Percentiles rank a stretch among this genome's conserved stretches.
Conservation (phyloP, 106 monocot genomes). For the Acorus calamus region DNA sequence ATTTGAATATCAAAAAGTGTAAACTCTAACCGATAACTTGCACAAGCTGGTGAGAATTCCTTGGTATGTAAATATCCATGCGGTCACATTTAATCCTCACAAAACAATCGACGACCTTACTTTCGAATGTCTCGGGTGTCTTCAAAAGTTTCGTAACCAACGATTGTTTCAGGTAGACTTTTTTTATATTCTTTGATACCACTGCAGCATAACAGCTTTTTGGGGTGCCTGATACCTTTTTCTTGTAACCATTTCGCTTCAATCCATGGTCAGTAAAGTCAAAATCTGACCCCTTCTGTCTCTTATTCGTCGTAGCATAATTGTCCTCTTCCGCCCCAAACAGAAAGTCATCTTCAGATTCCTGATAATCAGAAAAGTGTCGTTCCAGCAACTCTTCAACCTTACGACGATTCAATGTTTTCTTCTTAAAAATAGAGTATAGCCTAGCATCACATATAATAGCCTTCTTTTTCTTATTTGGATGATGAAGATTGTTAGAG, state of each 20-base stretch:
- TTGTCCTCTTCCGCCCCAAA: conserved; percentile 37
- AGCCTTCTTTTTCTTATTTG: conserved; percentile 45
- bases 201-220: conserved; percentile 50
- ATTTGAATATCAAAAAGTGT: too few relatives aligned
- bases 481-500: conserved; percentile 49
- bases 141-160: conserved; percentile 49
- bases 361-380: conserved; percentile 45
- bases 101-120: conserved; percentile 69
- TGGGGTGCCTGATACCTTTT: conserved; percentile 11
- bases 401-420: conserved; percentile 38
- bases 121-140: conserved; percentile 47
- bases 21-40: conserved; percentile 50
- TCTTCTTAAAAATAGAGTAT: conserved; percentile 47
- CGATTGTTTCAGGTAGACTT: conserved; percentile 54
- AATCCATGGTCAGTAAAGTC: conserved; percentile 8
- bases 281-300: conserved; percentile 9
- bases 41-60: conserved; percentile 45
- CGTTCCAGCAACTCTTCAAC: conserved; percentile 42
- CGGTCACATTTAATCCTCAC: conserved; percentile 69
- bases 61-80: conserved; percentile 28
- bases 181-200: conserved; percentile 48
- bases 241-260: conserved; percentile 7
- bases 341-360: conserved; percentile 16
- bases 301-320: conserved; percentile 15
- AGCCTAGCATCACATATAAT: conserved; percentile 60